These are phyloP conservation scores for Protomyces inundatus DNA, from an alignment of 1,139 yeast genomes.

Conservation along the genomic window DNA sequence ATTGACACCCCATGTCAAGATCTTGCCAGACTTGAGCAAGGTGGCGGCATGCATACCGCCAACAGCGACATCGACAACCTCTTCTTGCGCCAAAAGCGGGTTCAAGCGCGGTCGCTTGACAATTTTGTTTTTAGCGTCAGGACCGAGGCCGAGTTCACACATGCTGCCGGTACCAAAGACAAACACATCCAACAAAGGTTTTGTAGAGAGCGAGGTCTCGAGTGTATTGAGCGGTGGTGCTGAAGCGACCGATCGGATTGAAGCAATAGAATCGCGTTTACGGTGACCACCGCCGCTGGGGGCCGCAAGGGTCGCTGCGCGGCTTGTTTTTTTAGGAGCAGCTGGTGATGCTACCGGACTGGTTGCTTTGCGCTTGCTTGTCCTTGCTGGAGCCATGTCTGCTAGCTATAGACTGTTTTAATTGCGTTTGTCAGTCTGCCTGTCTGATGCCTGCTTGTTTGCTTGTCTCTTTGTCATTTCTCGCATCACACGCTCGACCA, in stretches of 20 bases:
- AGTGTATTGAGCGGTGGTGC: conserved; percentile 6
- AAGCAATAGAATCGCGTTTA: neutral
- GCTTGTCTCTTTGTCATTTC: too few relatives aligned
- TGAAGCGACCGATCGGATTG: neutral
- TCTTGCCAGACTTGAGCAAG: conserved; percentile 60
- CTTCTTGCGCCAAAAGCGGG: conserved; percentile 59
- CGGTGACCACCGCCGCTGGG: neutral
- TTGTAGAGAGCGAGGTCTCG: neutral
- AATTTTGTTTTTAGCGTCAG: conserved; percentile 77
- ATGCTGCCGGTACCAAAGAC: conserved; percentile 96
- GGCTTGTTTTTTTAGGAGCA: neutral
- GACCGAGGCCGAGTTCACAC: conserved; percentile 96
- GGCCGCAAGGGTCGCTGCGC: neutral
- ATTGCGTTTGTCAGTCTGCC: too few relatives aligned
- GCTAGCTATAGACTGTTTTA: too few relatives aligned
- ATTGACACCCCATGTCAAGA: conserved; percentile 98
- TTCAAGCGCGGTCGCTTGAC: conserved; percentile 93
- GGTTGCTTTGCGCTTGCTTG: neutral
- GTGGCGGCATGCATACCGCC: conserved; percentile 96
- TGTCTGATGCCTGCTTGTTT: too few relatives aligned
- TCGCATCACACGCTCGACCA: too few relatives aligned
- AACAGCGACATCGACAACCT: conserved; percentile 77
- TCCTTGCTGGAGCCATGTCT: neutral
- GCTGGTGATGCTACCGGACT: neutral
- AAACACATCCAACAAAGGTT: conserved; percentile 55